Base-by-base conservation (phyloP, 805 yeast genomes). In the Cyberlindnera japonica region DNA sequence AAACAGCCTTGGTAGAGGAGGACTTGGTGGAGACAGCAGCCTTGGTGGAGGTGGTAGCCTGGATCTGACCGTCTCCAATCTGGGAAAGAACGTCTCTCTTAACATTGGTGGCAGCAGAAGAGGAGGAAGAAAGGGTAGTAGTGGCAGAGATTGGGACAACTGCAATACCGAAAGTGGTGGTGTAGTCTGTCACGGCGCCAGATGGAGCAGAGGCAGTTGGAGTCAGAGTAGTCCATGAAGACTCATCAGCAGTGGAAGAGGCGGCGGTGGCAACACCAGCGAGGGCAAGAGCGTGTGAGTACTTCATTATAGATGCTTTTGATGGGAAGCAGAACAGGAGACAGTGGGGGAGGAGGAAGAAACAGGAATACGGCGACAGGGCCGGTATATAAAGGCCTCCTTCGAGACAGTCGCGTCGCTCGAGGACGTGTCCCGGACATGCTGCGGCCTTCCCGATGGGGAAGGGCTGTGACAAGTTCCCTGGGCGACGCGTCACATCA, bases 211-310 rank as follows among this genome's bases (percentile, higher is more conserved):
- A 25, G 38, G 62, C 61, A 20, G 55, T 44, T 52, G 72, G 72
- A 18, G 71, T 67, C 51, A 68, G 55, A 45, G 72, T 67, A 33
- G 65, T 47, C 72, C 72, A 68, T 44, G 67, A 15, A 38, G 79
- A 62, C n/a, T n/a, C n/a, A n/a, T n/a, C n/a, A 44, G 83, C 84
- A 50, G 71, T 38, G 25, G 79, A 69, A 14, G 69, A 44, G n/a
- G 76, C 59, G 39, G 72, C 70, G 30, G 77, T 57, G 49, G 49
- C 38, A 18, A 76, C 64, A 38, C 71, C 53, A 38, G 70, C 61
- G 45, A 17, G 14, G 63, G 18, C 19, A 32, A 22, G 39, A 28
- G 37, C 35, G 42, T 31, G 21, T 14, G 35, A 18, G 40, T 30
- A 33, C 41, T 38, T 38, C 41, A 38, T 38, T 19, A 25, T 24